Evolutionary conservation across 257 asterid genomes (phyloP), one percentile per base, ranked within the genome.

Genomic region (Penstemon davidsonii): DNA sequence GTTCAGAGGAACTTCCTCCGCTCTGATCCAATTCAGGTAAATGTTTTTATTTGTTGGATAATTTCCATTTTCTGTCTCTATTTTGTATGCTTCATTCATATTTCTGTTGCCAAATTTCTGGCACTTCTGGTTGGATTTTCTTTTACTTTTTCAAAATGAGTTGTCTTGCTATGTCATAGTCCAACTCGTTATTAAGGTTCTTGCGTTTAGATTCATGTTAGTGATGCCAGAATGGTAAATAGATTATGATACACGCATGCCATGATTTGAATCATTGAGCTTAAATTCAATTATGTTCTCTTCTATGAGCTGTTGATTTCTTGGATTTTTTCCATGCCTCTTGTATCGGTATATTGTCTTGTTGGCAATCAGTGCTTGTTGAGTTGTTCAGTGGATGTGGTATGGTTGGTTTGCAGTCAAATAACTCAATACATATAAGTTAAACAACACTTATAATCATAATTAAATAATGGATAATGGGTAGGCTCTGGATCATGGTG

Each of bases 1-100:
- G 82, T 87, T 72, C 97, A 85, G 72, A 87, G 99, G 74, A 94
- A 83, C 82, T 94, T 94, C 77, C 86, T 83, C 45, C 93, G 87
- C 66, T 58, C 84, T 3, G 99, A 94, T 76, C 89, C 96, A n/a
- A 72, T 88, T 79, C 90, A 90, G 99, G 99, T 87, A 72, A 42
- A 53, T 60, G 42, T 57, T 52, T 33, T n/a, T 41, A 39, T 49
- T 51, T 55, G 8, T n/a, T 61, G 13, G 3, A 4, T 38, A 13
- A 13, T 41, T 38, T 42, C 8, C 57, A 36, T 64, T 12, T 74
- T 68, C 49, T 63, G 60, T 45, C 54, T 66, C 58, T 65, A 40
- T 66, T 59, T 49, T n/a, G 63, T 51, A 55, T 12, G 13, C 41
- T 7, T n/a, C 5, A 59, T 59, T 51, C 33, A 25, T 25, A 25